A percentile compares a stretch with the other conserved stretches of the same genome.
Evolutionary conservation across 192 early-diverging fungal species (phyloP).

Genomic region (Backusella westeae): DNA sequence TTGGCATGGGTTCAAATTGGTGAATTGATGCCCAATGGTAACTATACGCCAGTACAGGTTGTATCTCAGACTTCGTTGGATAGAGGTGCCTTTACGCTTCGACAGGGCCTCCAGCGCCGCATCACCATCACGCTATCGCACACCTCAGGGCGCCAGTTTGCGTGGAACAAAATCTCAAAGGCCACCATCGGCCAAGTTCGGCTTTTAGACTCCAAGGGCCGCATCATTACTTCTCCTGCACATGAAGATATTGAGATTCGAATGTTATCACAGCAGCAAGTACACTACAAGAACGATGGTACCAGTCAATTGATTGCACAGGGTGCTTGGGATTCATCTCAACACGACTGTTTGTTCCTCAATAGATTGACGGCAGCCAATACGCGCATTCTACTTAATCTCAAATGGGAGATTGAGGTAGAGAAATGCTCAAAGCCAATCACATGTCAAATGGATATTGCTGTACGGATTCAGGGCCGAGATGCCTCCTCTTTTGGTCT

Average conservation of each 20-base stretch:
- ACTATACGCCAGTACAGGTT: constrained; percentile 58
- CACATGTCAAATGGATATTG: constrained; percentile 56
- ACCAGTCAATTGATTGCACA: constrained; percentile 55
- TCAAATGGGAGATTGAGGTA: constrained; percentile 55
- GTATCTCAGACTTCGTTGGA: constrained; percentile 40
- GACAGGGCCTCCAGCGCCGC: constrained; percentile 76
- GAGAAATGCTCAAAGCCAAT: constrained; percentile 59
- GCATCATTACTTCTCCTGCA: constrained; percentile 44
- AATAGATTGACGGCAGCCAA: constrained; percentile 58
- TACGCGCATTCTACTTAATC: constrained; percentile 56
- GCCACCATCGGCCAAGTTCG: constrained; percentile 48
- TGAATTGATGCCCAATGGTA: constrained; percentile 62
- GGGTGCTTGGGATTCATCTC: constrained; percentile 75
- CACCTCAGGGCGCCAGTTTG: constrained; percentile 63
- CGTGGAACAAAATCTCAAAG: constrained; percentile 43
- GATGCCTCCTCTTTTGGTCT: constrained; percentile 45
- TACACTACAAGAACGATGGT: constrained; percentile 55
- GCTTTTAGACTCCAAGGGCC: constrained; percentile 58
- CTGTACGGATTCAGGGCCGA: constrained; percentile 58
- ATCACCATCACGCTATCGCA: constrained; percentile 64
- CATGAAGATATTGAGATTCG: constrained; percentile 51
- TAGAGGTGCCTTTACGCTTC: constrained; percentile 57
- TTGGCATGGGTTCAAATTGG: constrained; percentile 62
- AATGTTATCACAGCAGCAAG: constrained; percentile 45
- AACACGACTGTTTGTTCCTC: constrained; percentile 64